Percentiles rank a stretch among this genome's conserved stretches.
These are phyloP conservation scores for Chamaecyparis obtusa DNA, from an alignment of 75 land plant species.

Conservation along the genomic window DNA sequence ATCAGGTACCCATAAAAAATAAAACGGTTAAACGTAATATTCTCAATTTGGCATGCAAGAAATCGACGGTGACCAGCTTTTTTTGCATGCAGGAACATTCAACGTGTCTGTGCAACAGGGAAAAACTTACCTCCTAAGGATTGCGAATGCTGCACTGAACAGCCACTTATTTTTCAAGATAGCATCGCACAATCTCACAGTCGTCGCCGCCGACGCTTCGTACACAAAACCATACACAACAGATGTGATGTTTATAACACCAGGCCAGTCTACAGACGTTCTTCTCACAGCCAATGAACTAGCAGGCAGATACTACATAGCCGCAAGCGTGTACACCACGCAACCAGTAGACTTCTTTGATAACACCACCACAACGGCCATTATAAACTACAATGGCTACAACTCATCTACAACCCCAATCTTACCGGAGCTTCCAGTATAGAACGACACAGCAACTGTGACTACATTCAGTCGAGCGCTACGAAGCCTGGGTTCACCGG, in stretches of 20 bases:
- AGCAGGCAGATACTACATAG: constrained; percentile 27
- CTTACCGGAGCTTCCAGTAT: constrained; percentile 12
- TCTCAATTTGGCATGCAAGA: background rate
- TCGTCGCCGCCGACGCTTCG: constrained; percentile 9
- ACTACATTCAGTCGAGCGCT: constrained; percentile 1
- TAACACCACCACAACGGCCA: background rate
- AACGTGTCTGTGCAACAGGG: background rate
- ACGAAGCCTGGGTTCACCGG: constrained; percentile 15
- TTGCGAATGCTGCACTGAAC: constrained; percentile 20
- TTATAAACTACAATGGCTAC: background rate
- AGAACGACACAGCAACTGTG: background rate
- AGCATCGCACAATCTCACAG: too few relatives aligned
- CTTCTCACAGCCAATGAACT: constrained; percentile 27
- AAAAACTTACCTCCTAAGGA: constrained; percentile 2
- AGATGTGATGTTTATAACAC: constrained; percentile 3
- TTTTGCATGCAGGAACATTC: constrained; percentile 7
- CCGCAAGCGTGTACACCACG: constrained; percentile 10
- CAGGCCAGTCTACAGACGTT: constrained; percentile 39
- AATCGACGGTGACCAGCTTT: background rate
- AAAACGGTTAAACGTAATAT: too few relatives aligned
- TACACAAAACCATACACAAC: constrained; percentile 29
- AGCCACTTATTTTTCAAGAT: constrained; percentile 14
- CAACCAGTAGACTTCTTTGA: too few relatives aligned
- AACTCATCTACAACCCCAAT: background rate
- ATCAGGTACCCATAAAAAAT: background rate